Conservation (phyloP, 257 asterid species). For the Coffea canephora region DNA sequence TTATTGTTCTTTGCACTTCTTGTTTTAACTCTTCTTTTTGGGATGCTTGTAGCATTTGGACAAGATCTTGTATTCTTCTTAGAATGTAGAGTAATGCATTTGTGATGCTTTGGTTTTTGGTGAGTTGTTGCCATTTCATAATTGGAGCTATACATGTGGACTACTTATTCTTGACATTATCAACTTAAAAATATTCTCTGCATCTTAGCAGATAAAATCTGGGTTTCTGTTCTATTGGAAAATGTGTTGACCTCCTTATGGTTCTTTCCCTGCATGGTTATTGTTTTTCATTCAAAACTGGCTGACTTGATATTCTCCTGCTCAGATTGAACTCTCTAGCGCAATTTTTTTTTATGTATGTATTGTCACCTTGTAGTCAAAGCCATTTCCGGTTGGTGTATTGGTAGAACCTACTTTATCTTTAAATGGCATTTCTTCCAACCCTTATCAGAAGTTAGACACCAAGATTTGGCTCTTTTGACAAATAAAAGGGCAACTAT, state of each 20-base stretch:
- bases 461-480: not conserved
- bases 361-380: not conserved
- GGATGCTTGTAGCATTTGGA: not conserved
- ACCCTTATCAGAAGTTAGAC: not conserved
- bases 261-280: not conserved
- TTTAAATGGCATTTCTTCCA: not conserved
- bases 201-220: not conserved
- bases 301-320: not conserved
- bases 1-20: no score
- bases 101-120: not conserved
- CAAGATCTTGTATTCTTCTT: not conserved
- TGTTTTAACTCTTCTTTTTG: not conserved
- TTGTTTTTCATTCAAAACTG: not conserved
- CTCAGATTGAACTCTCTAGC: not conserved
- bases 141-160: not conserved
- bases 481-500: not conserved
- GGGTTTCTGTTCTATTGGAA: no score
- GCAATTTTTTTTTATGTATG: not conserved
- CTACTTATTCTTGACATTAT: not conserved
- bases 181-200: not conserved
- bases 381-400: no score
- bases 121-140: not conserved
- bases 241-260: not conserved
- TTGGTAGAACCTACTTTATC: not conserved
- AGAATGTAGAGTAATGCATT: not conserved